Evolutionary conservation across 345 rosid genomes (phyloP), one percentile per base, ranked within the genome.

Genomic region (Raphanus raphanistrum): DNA sequence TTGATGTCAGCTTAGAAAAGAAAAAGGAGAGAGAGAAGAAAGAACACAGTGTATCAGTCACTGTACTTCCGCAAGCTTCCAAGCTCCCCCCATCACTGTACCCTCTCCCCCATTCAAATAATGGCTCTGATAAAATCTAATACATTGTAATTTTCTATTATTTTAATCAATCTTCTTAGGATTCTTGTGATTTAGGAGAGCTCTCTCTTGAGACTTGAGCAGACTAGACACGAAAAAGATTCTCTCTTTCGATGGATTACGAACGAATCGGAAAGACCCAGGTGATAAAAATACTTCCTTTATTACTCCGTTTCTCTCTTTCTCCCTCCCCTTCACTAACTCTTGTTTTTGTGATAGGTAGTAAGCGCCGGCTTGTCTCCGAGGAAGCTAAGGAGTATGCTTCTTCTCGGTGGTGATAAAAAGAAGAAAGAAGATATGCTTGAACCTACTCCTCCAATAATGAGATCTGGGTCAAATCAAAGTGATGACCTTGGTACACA

Each of bases 221-320:
- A 72, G 74, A 73, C 62, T 73, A 65, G 48, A 41, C n/a, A 41
- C 54, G 1, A 32, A 63, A 35, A 45, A 45, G 54, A 45, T 45
- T 45, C 54, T 45, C 54, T 45, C 25, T 72, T 15, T 15, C 60
- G 21, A 93, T 90, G 94, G 97, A 93, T 73, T 93, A 89, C 82
- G 97, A 90, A 76, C 89, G 98, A 86, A 93, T 93, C 83, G 82
- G 84, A 76, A 88, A 84, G 76, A 87, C 89, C 59, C 91, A 80
- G 90, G 91, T 88, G 74, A 79, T 12, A 25, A 58, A 59, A 59
- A 58, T 72, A 55, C 58, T 78, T 79, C 50, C 36, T 73, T 75
- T 64, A 21, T 21, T 21, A 48, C 69, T 43, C 7, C 16, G 8
- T 50, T n/a, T 50, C 16, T 45, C 52, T 45, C 52, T 45, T 41